Percentiles rank a stretch among this genome's conserved stretches.
Conservation (phyloP, 768 basidiomycete genomes). For the Auriscalpium microsporum region DNA sequence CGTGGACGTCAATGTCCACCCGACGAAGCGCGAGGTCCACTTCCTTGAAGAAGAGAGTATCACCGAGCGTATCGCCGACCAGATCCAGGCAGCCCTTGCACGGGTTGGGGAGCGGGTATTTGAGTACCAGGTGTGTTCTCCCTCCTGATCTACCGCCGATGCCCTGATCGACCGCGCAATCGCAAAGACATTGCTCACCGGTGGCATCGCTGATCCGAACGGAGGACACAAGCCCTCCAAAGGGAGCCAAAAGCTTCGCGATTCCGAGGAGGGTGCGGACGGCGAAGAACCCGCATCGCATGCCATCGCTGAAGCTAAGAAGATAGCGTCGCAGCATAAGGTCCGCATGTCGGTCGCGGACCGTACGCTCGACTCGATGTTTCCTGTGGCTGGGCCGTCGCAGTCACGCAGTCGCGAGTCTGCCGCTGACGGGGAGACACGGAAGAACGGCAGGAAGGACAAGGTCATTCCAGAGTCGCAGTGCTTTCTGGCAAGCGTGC, state of each 20-base stretch:
- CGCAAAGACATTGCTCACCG: conserved; percentile 51
- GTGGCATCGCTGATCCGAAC: conserved; percentile 23
- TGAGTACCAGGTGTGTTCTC: conserved; percentile 55
- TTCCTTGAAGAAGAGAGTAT: conserved; percentile 89
- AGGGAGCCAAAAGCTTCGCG: conserved; percentile 10
- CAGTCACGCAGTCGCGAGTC: conserved; percentile 20
- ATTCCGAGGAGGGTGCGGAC: not conserved
- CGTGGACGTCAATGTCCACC: conserved; percentile 96
- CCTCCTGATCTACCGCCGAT: not conserved
- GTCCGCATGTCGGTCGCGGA: conserved; percentile 83
- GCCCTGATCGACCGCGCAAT: not conserved
- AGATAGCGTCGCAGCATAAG: conserved; percentile 75
- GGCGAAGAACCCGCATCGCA: not conserved
- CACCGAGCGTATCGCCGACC: conserved; percentile 65
- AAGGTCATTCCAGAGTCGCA: conserved; percentile 45
- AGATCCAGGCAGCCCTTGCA: conserved; percentile 60
- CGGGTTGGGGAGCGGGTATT: conserved; percentile 35
- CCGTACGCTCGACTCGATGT: conserved; percentile 93
- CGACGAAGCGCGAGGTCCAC: conserved; percentile 94
- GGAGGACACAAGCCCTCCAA: not conserved
- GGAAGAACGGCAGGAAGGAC: conserved; percentile 1
- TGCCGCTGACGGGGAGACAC: not conserved
- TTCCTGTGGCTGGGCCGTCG: conserved; percentile 55
- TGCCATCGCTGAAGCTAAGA: conserved; percentile 24
- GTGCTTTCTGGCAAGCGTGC: conserved; percentile 71